A percentile compares a stretch with the other conserved stretches of the same genome.
Evolutionary conservation across 2,329 filamentous ascomycete species (phyloP).

Genomic region (Verticillium klebahnii): DNA sequence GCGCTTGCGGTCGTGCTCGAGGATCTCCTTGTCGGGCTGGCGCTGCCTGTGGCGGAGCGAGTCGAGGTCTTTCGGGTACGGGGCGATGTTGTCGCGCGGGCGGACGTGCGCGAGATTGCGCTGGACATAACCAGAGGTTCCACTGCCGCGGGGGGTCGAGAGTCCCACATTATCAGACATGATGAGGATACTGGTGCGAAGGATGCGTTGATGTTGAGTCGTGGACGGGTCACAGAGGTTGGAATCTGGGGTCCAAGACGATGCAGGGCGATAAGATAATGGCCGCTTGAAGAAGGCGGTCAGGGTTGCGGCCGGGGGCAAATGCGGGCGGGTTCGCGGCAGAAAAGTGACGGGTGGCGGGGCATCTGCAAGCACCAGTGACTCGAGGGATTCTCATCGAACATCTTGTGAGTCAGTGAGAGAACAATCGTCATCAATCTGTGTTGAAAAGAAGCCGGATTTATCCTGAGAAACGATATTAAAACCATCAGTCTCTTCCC

Average conservation of each 20-base stretch:
- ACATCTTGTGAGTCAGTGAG: not conserved
- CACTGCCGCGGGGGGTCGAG: constrained; percentile 86
- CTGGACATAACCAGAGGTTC: constrained; percentile 96
- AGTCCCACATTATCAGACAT: constrained; percentile 99
- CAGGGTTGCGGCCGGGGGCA: not conserved
- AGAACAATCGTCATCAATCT: not conserved
- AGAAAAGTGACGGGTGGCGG: constrained; percentile 1
- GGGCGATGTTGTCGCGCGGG: constrained; percentile 74
- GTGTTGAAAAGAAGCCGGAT: not conserved
- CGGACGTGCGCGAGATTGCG: constrained; percentile 86
- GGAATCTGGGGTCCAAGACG: not conserved
- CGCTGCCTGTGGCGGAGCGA: constrained; percentile 70
- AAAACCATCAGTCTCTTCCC: not conserved
- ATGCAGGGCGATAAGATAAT: constrained; percentile 1
- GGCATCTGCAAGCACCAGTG: not conserved
- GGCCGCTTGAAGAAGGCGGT: not conserved
- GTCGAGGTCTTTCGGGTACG: constrained; percentile 70
- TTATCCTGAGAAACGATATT: not conserved
- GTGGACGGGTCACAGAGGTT: not conserved
- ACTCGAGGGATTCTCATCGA: constrained; percentile 1
- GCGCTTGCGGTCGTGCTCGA: constrained; percentile 89
- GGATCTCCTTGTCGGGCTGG: constrained; percentile 84
- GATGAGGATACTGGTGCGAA: constrained; percentile 6
- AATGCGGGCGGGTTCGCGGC: not conserved
- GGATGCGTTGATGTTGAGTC: not conserved